Evolutionary conservation across 768 basidiomycete species (phyloP).

Genomic region (Glaciozyma antarctica): DNA sequence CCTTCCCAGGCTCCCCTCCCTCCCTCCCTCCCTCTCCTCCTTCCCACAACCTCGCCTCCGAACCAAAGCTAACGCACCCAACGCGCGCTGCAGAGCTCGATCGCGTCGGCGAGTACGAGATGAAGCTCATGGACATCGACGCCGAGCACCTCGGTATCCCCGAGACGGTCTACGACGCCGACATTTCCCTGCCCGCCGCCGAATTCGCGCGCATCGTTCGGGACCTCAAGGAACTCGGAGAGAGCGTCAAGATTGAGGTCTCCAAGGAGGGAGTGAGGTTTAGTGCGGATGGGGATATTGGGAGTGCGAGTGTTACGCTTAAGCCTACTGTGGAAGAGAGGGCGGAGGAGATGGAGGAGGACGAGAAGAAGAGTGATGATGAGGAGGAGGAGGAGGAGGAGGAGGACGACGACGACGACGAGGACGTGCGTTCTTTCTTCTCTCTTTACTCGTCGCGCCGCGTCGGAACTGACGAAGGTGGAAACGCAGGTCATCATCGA

Average conservation of each 20-base stretch:
- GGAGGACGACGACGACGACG: constrained; percentile 42
- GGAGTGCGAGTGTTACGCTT: constrained; percentile 14
- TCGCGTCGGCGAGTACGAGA: constrained; percentile 92
- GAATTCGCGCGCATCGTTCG: constrained; percentile 91
- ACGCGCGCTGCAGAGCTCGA: constrained; percentile 56
- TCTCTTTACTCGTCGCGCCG: background rate
- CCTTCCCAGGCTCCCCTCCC: background rate
- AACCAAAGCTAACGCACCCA: background rate
- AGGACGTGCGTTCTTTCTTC: constrained; percentile 20
- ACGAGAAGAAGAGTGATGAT: constrained; percentile 46
- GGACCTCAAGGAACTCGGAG: constrained; percentile 80
- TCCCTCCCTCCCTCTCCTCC: background rate
- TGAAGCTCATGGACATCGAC: constrained; percentile 99
- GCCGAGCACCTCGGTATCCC: constrained; percentile 89
- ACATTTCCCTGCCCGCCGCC: constrained; percentile 69
- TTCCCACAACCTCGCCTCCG: background rate
- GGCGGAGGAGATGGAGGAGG: constrained; percentile 42
- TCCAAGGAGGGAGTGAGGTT: constrained; percentile 93
- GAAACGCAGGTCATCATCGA: background rate
- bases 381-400: constrained; percentile 7
- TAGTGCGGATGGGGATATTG: constrained; percentile 72
- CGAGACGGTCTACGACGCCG: constrained; percentile 92
- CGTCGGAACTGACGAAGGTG: background rate
- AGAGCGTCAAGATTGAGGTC: constrained; percentile 90
- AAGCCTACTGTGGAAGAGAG: constrained; percentile 13